These are phyloP conservation scores for Schwanniomyces occidentalis DNA, from an alignment of 805 yeast genomes.

Conservation along the genomic window DNA sequence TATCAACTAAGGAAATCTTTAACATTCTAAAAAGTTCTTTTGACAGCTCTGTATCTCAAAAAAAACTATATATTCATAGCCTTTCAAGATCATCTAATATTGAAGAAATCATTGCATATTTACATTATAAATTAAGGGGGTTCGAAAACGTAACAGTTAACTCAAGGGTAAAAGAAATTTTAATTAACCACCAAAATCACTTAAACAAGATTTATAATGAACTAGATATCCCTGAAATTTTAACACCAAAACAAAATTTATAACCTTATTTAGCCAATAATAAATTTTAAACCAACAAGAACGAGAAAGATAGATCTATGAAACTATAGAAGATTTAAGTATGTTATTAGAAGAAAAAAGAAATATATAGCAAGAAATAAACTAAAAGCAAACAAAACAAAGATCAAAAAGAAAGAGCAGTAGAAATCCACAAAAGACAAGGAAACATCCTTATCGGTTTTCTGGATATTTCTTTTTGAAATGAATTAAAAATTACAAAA, in stretches of 20 bases:
- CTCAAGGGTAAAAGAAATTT: constrained; percentile 3
- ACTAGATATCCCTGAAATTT: constrained; percentile 3
- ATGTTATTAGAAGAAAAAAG: neutral
- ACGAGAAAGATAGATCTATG: too few species aligned
- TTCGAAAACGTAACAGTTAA: constrained; percentile 6
- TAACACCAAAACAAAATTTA: neutral
- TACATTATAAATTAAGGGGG: constrained; percentile 15
- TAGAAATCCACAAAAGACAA: too few species aligned
- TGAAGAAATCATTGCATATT: constrained; percentile 20
- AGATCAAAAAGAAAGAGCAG: neutral
- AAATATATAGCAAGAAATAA: too few species aligned
- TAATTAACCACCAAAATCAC: constrained; percentile 5
- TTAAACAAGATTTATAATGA: constrained; percentile 4
- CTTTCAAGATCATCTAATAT: constrained; percentile 9
- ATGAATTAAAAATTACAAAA: neutral
- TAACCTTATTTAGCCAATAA: neutral
- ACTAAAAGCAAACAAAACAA: too few species aligned
- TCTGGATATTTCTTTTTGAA: too few species aligned
- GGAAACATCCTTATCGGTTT: too few species aligned
- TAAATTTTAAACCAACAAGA: too few species aligned
- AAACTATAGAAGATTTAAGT: neutral
- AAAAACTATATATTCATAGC: constrained; percentile 7
- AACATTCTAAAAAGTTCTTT: neutral
- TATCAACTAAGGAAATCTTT: neutral
- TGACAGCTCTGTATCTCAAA: constrained; percentile 4